Evolutionary conservation across 2,329 filamentous ascomycete species (phyloP).

Genomic region (Colletotrichum sp.): DNA sequence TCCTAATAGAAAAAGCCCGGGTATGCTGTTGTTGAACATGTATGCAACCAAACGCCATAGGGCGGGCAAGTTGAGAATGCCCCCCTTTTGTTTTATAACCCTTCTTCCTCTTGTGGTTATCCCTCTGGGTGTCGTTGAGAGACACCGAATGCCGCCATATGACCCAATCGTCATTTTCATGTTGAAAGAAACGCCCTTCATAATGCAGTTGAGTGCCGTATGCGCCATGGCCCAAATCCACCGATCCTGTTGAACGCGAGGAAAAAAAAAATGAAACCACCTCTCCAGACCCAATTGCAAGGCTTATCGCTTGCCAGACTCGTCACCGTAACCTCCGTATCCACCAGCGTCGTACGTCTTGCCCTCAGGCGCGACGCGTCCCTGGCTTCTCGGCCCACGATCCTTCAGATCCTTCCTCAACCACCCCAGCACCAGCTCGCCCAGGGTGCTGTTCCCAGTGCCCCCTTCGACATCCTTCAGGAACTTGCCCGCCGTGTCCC

Average conservation of each 20-base stretch:
- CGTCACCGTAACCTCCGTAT: conserved; percentile 63
- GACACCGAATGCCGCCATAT: not conserved
- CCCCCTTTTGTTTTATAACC: not conserved
- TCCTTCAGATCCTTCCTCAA: conserved; percentile 79
- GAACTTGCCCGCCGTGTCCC: conserved; percentile 76
- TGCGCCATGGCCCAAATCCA: not conserved
- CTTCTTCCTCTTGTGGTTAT: not conserved
- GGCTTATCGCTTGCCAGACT: conserved; percentile 41
- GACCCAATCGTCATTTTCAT: not conserved
- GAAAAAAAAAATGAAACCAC: not conserved
- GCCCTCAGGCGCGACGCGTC: conserved; percentile 62
- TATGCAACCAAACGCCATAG: conserved; percentile 19
- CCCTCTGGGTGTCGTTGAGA: not conserved
- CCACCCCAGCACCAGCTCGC: conserved; percentile 89
- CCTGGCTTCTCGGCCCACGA: conserved; percentile 75
- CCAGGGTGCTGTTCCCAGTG: conserved; percentile 80
- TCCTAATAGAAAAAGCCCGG: conserved; percentile 7
- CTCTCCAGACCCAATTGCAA: not conserved
- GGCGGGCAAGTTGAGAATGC: conserved; percentile 19
- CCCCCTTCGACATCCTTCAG: conserved; percentile 53
- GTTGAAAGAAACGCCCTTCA: conserved; percentile 12
- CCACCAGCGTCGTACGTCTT: conserved; percentile 63
- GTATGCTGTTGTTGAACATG: conserved; percentile 18
- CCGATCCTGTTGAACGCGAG: not conserved
- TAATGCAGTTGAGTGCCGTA: conserved; percentile 20